phyloP scores from a whole-genome alignment of 441 rosid genomes.

The Euphorbia corollata region DNA sequence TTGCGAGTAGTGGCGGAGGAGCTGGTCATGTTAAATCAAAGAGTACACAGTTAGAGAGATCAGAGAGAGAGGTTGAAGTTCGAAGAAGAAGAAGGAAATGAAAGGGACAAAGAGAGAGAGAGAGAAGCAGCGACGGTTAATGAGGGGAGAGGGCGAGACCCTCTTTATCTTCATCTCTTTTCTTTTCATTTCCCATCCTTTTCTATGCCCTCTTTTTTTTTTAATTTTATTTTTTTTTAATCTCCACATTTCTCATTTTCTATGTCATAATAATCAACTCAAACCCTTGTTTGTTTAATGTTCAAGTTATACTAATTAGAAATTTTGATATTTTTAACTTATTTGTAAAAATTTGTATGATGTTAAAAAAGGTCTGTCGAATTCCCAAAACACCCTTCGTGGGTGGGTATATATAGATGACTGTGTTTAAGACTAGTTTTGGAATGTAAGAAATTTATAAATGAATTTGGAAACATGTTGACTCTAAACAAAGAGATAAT shows the following conservation, averaged over 20 bases:
- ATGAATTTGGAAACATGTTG: no score
- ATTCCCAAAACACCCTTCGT: no score
- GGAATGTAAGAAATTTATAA: no score
- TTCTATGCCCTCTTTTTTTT: neutral
- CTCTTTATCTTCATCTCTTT: slow-evolving; percentile 14
- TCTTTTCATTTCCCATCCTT: neutral
- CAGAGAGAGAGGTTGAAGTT: neutral
- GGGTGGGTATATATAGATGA: no score
- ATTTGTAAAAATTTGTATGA: no score
- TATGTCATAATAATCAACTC: no score
- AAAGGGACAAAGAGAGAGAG: slow-evolving; percentile 23
- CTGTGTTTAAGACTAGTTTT: no score
- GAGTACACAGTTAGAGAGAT: neutral
- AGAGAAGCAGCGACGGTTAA: slow-evolving; percentile 20
- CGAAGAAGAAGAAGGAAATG: neutral
- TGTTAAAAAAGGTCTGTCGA: no score
- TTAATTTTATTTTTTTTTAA: neutral
- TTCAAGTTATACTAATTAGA: no score
- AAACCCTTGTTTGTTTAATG: no score
- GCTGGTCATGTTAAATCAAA: slow-evolving; percentile 48
- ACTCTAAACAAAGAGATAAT: no score
- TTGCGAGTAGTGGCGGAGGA: slow-evolving; percentile 76
- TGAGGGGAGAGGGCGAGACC: slow-evolving; percentile 6
- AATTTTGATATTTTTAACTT: no score
- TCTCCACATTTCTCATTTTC: neutral